Evolutionary conservation across 129 eudicot species (phyloP).

Genomic region (Cynara cardunculus): DNA sequence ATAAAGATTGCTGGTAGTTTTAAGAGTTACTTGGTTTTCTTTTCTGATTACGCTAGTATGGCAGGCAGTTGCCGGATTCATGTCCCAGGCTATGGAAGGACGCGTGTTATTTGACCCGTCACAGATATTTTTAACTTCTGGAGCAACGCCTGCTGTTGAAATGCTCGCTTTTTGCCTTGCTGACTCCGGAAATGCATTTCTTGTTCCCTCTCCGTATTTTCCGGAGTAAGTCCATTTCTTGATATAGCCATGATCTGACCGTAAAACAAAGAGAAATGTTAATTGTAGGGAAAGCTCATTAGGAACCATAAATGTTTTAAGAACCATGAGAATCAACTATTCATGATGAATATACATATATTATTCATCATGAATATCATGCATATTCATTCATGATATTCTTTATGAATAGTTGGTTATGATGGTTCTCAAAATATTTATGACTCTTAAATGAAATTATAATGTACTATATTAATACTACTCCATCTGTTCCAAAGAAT

Average conservation of each 20-base stretch:
- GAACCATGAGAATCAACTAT: background rate
- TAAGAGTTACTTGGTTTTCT: background rate
- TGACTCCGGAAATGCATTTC: conserved; percentile 83
- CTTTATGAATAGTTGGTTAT: background rate
- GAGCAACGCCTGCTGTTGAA: conserved; percentile 75
- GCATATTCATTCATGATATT: too few relatives aligned
- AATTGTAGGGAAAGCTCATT: background rate
- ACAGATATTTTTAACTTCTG: conserved; percentile 61
- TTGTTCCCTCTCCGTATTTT: conserved; percentile 81
- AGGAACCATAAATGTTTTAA: background rate
- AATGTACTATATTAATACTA: conserved; percentile 10
- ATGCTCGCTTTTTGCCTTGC: conserved; percentile 80
- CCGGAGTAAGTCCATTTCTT: conserved; percentile 57
- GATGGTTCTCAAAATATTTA: background rate
- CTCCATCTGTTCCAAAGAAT: background rate
- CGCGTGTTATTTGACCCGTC: conserved; percentile 52
- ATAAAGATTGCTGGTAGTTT: background rate
- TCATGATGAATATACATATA: background rate
- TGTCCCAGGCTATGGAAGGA: conserved; percentile 60
- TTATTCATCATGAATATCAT: background rate
- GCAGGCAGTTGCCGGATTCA: conserved; percentile 73
- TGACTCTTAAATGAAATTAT: background rate
- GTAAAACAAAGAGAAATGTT: background rate
- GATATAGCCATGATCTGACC: background rate
- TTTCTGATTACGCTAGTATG: conserved; percentile 14